These are phyloP conservation scores for Mycena belliarum DNA, from an alignment of 768 basidiomycete genomes.

Conservation along the genomic window DNA sequence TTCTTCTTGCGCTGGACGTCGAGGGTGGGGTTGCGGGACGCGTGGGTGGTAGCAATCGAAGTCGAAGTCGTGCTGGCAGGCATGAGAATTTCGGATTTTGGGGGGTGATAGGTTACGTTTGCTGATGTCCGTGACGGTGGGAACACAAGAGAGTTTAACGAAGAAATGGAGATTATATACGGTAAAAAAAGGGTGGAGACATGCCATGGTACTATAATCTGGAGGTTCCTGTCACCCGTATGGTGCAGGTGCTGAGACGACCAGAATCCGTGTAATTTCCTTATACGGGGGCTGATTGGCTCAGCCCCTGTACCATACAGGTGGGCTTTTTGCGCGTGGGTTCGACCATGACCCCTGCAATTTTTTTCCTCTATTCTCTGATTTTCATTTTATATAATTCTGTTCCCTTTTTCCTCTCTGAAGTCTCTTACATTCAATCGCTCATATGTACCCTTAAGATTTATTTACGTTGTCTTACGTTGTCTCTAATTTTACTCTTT, in stretches of 20 bases:
- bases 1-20: not conserved
- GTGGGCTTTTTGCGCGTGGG: not conserved
- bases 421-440: no score
- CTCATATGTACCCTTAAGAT: no score
- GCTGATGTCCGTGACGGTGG: not conserved
- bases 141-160: not conserved
- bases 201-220: not conserved
- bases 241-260: not conserved
- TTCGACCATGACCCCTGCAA: not conserved
- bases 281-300: not conserved
- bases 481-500: no score
- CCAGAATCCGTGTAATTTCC: not conserved
- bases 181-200: not conserved
- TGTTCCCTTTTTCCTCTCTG: not conserved
- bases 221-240: not conserved
- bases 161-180: not conserved
- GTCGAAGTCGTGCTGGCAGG: no score
- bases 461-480: no score
- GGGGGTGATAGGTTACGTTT: not conserved
- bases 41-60: not conserved
- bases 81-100: not conserved
- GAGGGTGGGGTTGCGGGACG: not conserved
- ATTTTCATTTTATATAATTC: not conserved
- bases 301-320: not conserved
- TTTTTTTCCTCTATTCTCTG: not conserved